Conservation (phyloP, 192 early-diverging fungal species). For the Chytriomyces confervae region DNA sequence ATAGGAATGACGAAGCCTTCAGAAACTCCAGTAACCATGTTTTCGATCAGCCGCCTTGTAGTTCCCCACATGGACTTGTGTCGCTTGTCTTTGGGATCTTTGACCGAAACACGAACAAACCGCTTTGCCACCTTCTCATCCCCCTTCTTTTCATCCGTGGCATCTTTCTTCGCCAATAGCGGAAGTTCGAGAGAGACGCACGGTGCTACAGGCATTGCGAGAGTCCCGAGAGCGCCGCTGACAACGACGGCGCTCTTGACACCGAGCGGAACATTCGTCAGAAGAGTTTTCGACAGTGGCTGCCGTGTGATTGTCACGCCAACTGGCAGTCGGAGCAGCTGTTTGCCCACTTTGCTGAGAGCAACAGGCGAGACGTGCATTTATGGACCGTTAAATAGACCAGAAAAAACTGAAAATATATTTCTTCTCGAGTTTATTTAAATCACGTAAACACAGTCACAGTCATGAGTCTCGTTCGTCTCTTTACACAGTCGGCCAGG, state of each 20-base stretch:
- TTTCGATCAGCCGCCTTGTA: conserved; percentile 83
- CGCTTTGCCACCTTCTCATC: conserved; percentile 38
- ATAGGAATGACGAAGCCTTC: conserved; percentile 87
- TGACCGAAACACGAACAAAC: conserved; percentile 47
- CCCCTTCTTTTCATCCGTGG: conserved; percentile 19
- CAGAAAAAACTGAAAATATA: too few species aligned
- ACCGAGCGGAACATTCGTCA: conserved; percentile 44
- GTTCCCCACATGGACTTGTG: conserved; percentile 98
- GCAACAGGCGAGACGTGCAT: too few species aligned
- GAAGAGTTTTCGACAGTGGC: conserved; percentile 50
- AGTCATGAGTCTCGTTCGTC: too few species aligned
- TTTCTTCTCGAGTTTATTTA: too few species aligned
- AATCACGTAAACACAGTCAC: too few species aligned
- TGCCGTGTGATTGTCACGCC: conserved; percentile 73
- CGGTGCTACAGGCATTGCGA: conserved; percentile 80
- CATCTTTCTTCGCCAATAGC: conserved; percentile 10
- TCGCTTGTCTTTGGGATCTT: conserved; percentile 66
- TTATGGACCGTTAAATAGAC: too few species aligned
- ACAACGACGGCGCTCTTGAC: conserved; percentile 68
- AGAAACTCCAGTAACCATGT: conserved; percentile 85
- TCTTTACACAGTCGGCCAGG: too few species aligned
- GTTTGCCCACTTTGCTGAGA: conserved; percentile 75
- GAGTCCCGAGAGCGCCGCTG: conserved; percentile 81
- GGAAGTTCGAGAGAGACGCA: conserved; percentile 66
- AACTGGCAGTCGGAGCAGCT: conserved; percentile 72